These are phyloP conservation scores for Fusarium tuaranense DNA, from an alignment of 2,329 filamentous ascomycete genomes.

Conservation along the genomic window DNA sequence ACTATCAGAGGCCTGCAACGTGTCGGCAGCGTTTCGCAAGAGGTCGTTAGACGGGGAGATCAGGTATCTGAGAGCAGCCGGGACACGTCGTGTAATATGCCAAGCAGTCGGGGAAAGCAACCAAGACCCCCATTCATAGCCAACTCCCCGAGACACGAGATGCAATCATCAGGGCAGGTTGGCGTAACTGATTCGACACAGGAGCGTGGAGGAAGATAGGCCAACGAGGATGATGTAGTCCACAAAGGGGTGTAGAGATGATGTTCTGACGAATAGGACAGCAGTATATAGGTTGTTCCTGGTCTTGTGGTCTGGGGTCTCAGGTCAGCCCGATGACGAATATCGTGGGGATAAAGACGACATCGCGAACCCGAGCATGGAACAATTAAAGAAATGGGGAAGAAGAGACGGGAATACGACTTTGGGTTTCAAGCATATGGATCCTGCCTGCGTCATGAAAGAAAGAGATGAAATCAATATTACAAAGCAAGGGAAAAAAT, in stretches of 20 bases:
- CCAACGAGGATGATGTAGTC: constrained; percentile 8
- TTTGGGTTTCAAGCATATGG: neutral
- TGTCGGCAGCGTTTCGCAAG: neutral
- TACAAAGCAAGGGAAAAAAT: neutral
- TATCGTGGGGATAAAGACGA: constrained; percentile 42
- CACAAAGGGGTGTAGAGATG: constrained; percentile 12
- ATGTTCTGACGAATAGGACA: constrained; percentile 29
- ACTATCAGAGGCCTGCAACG: neutral
- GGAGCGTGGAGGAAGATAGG: constrained; percentile 26
- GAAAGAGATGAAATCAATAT: neutral
- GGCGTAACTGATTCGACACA: constrained; percentile 13
- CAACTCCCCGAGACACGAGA: neutral
- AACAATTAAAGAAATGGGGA: constrained; percentile 4
- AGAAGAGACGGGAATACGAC: neutral
- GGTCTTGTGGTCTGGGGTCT: constrained; percentile 30
- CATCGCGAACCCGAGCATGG: constrained; percentile 21
- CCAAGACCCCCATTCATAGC: neutral
- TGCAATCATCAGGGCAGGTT: constrained; percentile 17
- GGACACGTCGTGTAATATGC: constrained; percentile 1
- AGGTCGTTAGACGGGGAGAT: neutral
- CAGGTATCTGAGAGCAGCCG: neutral
- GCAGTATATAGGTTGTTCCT: constrained; percentile 4
- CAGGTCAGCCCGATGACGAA: constrained; percentile 41
- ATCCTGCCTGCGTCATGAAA: neutral
- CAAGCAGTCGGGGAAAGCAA: neutral